Evolutionary conservation across 2,329 filamentous ascomycete genomes (phyloP).

Genomic region (Diaporthe citriasiana): DNA sequence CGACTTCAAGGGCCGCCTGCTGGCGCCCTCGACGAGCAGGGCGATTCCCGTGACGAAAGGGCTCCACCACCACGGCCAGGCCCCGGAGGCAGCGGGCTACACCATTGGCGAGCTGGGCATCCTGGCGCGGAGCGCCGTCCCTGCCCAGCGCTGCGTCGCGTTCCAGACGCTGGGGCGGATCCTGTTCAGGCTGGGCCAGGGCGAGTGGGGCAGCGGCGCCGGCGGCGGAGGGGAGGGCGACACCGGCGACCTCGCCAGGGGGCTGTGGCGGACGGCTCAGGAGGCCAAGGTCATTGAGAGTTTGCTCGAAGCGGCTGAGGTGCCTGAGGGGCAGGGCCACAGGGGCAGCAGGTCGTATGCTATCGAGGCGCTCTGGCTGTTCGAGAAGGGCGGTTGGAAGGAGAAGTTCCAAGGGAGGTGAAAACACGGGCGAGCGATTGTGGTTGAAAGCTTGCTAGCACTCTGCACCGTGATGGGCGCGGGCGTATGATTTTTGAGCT

Average conservation of each 20-base stretch:
- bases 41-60: constrained; percentile 82
- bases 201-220: constrained; percentile 77
- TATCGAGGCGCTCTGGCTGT: constrained; percentile 90
- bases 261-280: constrained; percentile 86
- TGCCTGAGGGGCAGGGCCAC: constrained; percentile 76
- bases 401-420: constrained; percentile 67
- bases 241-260: constrained; percentile 75
- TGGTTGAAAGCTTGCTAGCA: neutral
- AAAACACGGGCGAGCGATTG: neutral
- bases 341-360: constrained; percentile 87
- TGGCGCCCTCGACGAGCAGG: constrained; percentile 82
- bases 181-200: constrained; percentile 84
- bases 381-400: constrained; percentile 79
- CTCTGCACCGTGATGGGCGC: no score
- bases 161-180: constrained; percentile 92
- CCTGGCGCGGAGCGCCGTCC: constrained; percentile 83
- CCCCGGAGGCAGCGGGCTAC: constrained; percentile 94
- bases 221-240: constrained; percentile 74
- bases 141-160: constrained; percentile 90
- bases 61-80: constrained; percentile 92
- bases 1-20: constrained; percentile 84
- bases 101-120: constrained; percentile 89
- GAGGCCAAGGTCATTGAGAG: constrained; percentile 83
- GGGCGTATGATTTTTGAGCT: no score
- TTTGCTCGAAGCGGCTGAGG: constrained; percentile 80